These are phyloP conservation scores for Aspergillus quadricinctus DNA, from an alignment of 2,329 filamentous ascomycete species.

Conservation along the genomic window DNA sequence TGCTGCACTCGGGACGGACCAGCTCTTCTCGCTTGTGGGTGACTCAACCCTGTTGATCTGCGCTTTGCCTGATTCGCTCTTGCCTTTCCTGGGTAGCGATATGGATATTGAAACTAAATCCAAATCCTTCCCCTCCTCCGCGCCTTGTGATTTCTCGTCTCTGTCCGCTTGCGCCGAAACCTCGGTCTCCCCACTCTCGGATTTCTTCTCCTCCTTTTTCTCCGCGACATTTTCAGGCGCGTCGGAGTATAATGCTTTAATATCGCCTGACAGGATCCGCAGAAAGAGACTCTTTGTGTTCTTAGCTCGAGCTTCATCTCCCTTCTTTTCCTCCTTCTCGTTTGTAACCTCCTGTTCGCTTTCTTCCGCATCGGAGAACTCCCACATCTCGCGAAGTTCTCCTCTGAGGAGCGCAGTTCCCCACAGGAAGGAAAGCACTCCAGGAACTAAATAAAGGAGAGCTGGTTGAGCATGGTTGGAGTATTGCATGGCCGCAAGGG, in stretches of 20 bases:
- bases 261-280: conserved; percentile 24
- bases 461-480: conserved; percentile 84
- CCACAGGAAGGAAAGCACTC: conserved; percentile 72
- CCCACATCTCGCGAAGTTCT: conserved; percentile 72
- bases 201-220: conserved; percentile 1
- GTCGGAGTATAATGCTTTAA: conserved; percentile 9
- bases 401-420: conserved; percentile 65
- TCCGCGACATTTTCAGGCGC: neutral
- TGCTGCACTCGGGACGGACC: conserved; percentile 15
- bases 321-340: conserved; percentile 9
- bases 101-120: conserved; percentile 32
- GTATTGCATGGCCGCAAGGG: conserved; percentile 70
- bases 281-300: conserved; percentile 18
- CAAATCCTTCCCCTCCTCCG: conserved; percentile 15
- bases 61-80: neutral
- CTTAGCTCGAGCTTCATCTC: conserved; percentile 39
- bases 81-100: conserved; percentile 22
- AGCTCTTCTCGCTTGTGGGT: conserved; percentile 13
- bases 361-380: conserved; percentile 65
- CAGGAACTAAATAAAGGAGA: conserved; percentile 85
- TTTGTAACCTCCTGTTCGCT: conserved; percentile 31
- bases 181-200: conserved; percentile 10
- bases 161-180: neutral
- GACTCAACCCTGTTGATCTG: neutral
- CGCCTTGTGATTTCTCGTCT: conserved; percentile 5